Evolutionary conservation across 108 stramenopile genomes (phyloP).

Genomic region (Nitzschia palea): DNA sequence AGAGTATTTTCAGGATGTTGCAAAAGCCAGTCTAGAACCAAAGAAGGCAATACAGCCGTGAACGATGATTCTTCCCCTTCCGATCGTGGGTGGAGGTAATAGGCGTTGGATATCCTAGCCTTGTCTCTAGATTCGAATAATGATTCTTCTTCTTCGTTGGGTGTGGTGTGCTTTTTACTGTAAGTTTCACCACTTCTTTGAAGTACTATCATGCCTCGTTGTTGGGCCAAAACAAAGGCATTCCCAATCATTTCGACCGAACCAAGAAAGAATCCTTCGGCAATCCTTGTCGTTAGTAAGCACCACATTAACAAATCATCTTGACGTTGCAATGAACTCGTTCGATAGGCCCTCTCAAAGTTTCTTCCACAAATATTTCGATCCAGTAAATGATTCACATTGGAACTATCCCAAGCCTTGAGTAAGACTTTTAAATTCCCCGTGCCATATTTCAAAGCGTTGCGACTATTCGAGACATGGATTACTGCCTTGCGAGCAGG

Average conservation of each 20-base stretch:
- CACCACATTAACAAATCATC: conserved; percentile 42
- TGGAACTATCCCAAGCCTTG: conserved; percentile 28
- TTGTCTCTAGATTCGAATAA: not conserved
- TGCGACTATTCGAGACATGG: conserved; percentile 19
- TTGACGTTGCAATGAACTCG: conserved; percentile 10
- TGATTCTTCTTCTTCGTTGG: not conserved
- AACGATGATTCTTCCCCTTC: conserved; percentile 3
- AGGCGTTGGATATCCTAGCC: conserved; percentile 15
- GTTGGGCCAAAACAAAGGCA: conserved; percentile 13
- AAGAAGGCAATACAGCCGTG: conserved; percentile 16
- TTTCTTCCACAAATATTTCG: conserved; percentile 25
- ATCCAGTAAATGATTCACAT: conserved; percentile 6
- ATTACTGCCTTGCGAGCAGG: conserved; percentile 17
- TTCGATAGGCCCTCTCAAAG: conserved; percentile 20
- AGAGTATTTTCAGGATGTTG: conserved; percentile 1
- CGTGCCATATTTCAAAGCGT: not conserved
- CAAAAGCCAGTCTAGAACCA: conserved; percentile 15
- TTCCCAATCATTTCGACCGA: conserved; percentile 29
- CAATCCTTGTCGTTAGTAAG: conserved; percentile 8
- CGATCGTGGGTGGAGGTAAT: conserved; percentile 31
- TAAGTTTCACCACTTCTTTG: no score
- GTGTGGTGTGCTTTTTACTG: no score
- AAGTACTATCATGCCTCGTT: conserved; percentile 30
- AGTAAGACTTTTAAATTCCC: conserved; percentile 12
- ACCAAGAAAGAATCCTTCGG: conserved; percentile 34